phyloP scores from a whole-genome alignment of 768 basidiomycete species.

The Auricularia heimuer region DNA sequence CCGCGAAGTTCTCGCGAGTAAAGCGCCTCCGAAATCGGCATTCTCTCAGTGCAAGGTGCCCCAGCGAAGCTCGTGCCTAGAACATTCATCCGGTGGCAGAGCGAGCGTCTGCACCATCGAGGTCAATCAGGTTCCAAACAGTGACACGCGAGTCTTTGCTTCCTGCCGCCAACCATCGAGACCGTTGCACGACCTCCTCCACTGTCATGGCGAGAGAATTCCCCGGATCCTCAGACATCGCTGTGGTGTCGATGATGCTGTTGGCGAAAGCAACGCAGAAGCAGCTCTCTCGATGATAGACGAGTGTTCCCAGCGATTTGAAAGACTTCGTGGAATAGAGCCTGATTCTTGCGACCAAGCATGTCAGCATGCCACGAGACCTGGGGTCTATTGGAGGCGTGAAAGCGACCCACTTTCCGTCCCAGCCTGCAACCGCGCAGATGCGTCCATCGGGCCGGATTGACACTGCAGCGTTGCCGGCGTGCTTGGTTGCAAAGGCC shows the following conservation, averaged over 20 bases:
- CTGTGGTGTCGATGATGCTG: background rate
- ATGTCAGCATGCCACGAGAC: background rate
- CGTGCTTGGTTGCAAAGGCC: conserved; percentile 55
- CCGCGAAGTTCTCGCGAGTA: background rate
- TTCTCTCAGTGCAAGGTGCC: background rate
- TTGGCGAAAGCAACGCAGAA: conserved; percentile 66
- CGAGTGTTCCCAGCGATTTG: conserved; percentile 75
- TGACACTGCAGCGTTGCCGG: conserved; percentile 70
- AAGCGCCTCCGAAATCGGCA: background rate
- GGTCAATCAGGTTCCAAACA: background rate
- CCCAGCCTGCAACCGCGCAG: conserved; percentile 89
- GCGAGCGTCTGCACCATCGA: background rate
- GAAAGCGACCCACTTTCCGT: conserved; percentile 61
- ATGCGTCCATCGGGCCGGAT: conserved; percentile 68
- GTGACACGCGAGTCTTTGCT: conserved; percentile 24
- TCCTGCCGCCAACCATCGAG: conserved; percentile 29
- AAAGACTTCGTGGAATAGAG: conserved; percentile 73
- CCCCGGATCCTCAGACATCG: conserved; percentile 10
- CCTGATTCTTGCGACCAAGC: conserved; percentile 44
- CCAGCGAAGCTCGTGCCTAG: background rate
- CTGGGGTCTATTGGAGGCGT: background rate
- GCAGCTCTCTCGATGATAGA: conserved; percentile 70
- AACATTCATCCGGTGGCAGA: background rate
- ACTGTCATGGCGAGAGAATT: conserved; percentile 12
- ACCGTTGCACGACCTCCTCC: conserved; percentile 2